These are phyloP conservation scores for Trichophyton mentagrophytes DNA, from an alignment of 2,329 filamentous ascomycete species.

Conservation along the genomic window DNA sequence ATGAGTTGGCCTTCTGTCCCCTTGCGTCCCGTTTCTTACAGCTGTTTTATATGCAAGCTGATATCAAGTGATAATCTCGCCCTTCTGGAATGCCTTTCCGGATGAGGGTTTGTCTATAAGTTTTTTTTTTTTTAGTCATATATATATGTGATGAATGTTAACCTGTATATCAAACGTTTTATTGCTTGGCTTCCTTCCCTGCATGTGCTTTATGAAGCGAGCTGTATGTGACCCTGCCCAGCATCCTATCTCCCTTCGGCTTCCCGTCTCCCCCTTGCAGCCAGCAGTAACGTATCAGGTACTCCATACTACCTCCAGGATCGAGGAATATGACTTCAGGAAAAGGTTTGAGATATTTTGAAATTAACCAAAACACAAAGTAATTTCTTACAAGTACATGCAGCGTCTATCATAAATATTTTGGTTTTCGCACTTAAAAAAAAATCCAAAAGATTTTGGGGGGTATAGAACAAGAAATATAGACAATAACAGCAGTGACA, in stretches of 20 bases:
- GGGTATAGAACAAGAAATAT: background rate
- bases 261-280: too few relatives aligned
- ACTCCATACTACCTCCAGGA: too few relatives aligned
- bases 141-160: background rate
- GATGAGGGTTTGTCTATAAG: background rate
- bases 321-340: too few relatives aligned
- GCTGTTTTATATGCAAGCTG: background rate
- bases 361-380: too few relatives aligned
- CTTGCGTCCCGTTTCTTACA: background rate
- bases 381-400: too few relatives aligned
- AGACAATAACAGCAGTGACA: background rate
- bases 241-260: background rate
- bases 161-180: background rate
- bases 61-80: background rate
- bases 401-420: too few relatives aligned
- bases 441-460: background rate
- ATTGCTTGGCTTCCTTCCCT: background rate
- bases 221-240: background rate
- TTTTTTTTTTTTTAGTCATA: background rate
- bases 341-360: too few relatives aligned
- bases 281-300: too few relatives aligned
- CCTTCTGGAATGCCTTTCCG: background rate
- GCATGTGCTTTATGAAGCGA: background rate
- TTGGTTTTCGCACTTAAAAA: background rate
- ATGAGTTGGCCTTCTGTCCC: background rate